Percentiles rank a stretch among this genome's conserved stretches.
Evolutionary conservation across 805 yeast species (phyloP).

Genomic region (Ogataea pini): DNA sequence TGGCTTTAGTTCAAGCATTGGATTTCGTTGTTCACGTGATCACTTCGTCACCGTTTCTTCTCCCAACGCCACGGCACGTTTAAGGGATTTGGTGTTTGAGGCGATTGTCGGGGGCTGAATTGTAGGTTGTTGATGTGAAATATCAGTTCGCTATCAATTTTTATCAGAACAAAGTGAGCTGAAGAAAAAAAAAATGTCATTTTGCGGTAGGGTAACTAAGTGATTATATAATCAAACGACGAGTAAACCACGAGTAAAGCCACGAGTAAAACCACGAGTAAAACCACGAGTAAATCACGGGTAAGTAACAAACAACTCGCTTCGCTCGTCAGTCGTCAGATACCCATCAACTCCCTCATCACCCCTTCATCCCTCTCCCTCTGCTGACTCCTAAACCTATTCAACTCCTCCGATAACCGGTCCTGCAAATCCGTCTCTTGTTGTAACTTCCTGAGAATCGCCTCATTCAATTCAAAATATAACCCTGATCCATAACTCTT

Average conservation of each 20-base stretch:
- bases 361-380: slow-evolving; percentile 26
- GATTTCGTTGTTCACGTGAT: not conserved
- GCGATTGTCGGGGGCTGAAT: too few relatives aligned
- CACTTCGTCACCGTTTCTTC: not conserved
- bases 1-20: slow-evolving; percentile 51
- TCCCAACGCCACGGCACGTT: not conserved
- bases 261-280: too few relatives aligned
- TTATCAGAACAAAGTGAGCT: too few relatives aligned
- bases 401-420: slow-evolving; percentile 44
- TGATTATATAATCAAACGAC: too few relatives aligned
- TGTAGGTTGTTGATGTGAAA: too few relatives aligned
- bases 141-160: too few relatives aligned
- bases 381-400: slow-evolving; percentile 26
- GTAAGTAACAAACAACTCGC: too few relatives aligned
- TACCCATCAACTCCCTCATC: slow-evolving; percentile 6
- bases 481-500: slow-evolving; percentile 45
- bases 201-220: too few relatives aligned
- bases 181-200: not conserved
- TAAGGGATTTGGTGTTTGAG: not conserved
- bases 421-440: slow-evolving; percentile 47
- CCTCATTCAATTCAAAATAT: slow-evolving; percentile 49
- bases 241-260: too few relatives aligned
- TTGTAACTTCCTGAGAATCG: slow-evolving; percentile 40
- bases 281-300: too few relatives aligned
- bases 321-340: too few relatives aligned